Evolutionary conservation across 1,284 basidiomycete genomes (phyloP).

Genomic region (Schizophyllum amplum): DNA sequence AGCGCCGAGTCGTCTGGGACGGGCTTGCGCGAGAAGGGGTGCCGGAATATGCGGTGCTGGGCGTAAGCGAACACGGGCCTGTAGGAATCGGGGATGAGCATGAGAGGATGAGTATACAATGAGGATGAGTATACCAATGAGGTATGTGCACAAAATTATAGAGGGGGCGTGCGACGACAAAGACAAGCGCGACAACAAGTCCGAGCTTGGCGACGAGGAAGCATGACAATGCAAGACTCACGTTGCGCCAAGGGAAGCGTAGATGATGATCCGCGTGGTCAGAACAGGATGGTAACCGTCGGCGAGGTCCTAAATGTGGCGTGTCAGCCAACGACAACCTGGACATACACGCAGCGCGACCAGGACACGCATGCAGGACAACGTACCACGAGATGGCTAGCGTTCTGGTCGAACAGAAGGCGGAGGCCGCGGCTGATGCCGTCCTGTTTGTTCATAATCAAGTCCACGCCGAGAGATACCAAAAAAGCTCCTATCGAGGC

Average conservation of each 20-base stretch:
- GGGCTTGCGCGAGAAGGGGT: conserved; percentile 24
- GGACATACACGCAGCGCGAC: conserved; percentile 2
- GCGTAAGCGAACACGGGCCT: conserved; percentile 31
- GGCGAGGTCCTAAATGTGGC: conserved; percentile 5
- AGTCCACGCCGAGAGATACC: conserved; percentile 43
- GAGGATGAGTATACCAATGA: neutral
- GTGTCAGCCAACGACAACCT: neutral
- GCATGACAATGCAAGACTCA: conserved; percentile 17
- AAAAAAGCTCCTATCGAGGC: conserved; percentile 56
- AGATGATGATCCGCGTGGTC: conserved; percentile 36
- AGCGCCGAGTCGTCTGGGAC: conserved; percentile 15
- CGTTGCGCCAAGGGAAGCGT: conserved; percentile 36
- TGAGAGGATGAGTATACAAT: neutral
- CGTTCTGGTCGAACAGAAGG: conserved; percentile 54
- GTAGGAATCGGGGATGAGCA: neutral
- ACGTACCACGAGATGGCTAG: conserved; percentile 46
- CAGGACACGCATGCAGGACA: neutral
- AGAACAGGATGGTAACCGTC: conserved; percentile 38
- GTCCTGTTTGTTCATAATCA: conserved; percentile 45
- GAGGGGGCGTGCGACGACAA: neutral
- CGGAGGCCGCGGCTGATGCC: conserved; percentile 58
- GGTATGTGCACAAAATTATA: no score
- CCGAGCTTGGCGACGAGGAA: neutral
- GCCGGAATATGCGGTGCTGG: conserved; percentile 33
- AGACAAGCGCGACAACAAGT: neutral